phyloP scores from a whole-genome alignment of 2,329 filamentous ascomycete genomes.

The Chrysosphaeria jannelii region DNA sequence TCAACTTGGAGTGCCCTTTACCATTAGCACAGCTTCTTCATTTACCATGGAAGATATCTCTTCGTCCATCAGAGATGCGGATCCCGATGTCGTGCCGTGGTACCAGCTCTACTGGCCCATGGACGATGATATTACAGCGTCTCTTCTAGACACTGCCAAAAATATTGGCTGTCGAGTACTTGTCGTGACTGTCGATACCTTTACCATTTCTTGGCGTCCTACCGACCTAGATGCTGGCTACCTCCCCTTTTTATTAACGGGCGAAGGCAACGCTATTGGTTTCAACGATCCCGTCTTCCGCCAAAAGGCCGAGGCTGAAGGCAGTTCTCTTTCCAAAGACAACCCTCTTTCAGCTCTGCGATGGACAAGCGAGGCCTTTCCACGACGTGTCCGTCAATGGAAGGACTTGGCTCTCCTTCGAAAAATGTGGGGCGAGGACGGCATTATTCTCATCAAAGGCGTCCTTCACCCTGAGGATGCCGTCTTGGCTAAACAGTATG shows the following conservation, averaged over 20 bases:
- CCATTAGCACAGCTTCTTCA: constrained; percentile 32
- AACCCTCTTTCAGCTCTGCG: constrained; percentile 16
- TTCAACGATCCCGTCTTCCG: constrained; percentile 38
- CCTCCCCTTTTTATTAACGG: constrained; percentile 16
- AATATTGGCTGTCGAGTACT: constrained; percentile 30
- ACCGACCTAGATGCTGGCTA: constrained; percentile 33
- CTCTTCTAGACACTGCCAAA: constrained; percentile 28
- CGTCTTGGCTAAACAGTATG: constrained; percentile 12
- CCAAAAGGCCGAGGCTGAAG: constrained; percentile 14
- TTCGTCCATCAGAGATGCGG: constrained; percentile 15
- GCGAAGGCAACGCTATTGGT: constrained; percentile 27
- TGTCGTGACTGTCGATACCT: constrained; percentile 46
- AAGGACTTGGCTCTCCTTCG: constrained; percentile 26
- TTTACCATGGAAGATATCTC: constrained; percentile 36
- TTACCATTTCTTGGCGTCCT: constrained; percentile 36
- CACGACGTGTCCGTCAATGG: constrained; percentile 24
- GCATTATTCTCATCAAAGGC: constrained; percentile 31
- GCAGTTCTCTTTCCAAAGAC: constrained; percentile 13
- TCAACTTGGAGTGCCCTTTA: constrained; percentile 30
- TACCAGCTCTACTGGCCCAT: constrained; percentile 50
- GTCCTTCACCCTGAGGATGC: constrained; percentile 21
- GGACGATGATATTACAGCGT: constrained; percentile 31
- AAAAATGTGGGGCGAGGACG: constrained; percentile 19
- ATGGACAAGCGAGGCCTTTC: constrained; percentile 22
- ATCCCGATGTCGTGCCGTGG: constrained; percentile 13